phyloP scores from a whole-genome alignment of 1,284 basidiomycete species.

The Rhizoctonia solani region DNA sequence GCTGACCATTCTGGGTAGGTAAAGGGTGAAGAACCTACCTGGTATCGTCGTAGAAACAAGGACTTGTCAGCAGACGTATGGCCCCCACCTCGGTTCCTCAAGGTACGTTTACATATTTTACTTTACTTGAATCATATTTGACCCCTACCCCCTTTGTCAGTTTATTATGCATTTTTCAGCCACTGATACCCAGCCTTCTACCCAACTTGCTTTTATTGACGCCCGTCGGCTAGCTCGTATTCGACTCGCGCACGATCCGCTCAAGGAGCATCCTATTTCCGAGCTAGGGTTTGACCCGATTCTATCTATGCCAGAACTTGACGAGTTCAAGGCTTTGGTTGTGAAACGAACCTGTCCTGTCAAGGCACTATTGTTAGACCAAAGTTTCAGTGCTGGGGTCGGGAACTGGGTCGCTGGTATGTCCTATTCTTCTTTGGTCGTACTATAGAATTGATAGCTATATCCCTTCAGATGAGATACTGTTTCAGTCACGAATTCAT shows the following conservation, averaged over 20 bases:
- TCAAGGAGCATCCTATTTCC: slow-evolving; percentile 68
- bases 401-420: slow-evolving; percentile 84
- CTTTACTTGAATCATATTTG: not conserved
- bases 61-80: slow-evolving; percentile 56
- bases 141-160: slow-evolving; percentile 47
- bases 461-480: slow-evolving; percentile 79
- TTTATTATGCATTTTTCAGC: slow-evolving; percentile 62
- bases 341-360: slow-evolving; percentile 68
- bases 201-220: slow-evolving; percentile 66
- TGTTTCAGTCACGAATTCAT: slow-evolving; percentile 78
- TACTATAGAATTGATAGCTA: too few species aligned
- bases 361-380: slow-evolving; percentile 80
- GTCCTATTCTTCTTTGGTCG: too few species aligned
- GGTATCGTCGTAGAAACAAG: slow-evolving; percentile 64
- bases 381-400: slow-evolving; percentile 79
- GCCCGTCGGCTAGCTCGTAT: slow-evolving; percentile 74
- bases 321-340: slow-evolving; percentile 59
- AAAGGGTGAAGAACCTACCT: slow-evolving; percentile 62
- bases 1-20: too few species aligned
- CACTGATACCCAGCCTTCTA: slow-evolving; percentile 42
- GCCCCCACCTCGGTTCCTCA: slow-evolving; percentile 75
- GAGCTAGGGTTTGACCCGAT: slow-evolving; percentile 79
- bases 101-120: slow-evolving; percentile 51
- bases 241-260: slow-evolving; percentile 63
- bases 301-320: slow-evolving; percentile 66